A percentile compares a stretch with the other conserved stretches of the same genome.
phyloP scores from a whole-genome alignment of 2,329 filamentous ascomycete genomes.

The Monosporascus sp. region DNA sequence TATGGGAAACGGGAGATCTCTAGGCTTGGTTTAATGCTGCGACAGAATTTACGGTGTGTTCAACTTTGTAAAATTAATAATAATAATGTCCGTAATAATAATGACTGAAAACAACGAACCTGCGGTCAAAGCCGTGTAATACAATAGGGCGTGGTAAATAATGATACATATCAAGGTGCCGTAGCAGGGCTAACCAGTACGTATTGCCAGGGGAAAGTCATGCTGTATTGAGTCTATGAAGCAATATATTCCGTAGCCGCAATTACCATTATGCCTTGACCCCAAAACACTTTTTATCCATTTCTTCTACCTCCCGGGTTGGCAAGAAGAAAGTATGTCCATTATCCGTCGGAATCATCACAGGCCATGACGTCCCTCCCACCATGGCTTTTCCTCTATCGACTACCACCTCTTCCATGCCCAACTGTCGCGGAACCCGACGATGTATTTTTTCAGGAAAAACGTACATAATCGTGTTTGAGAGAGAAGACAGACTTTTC shows the following conservation, averaged over 20 bases:
- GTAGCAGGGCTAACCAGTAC: too few relatives aligned
- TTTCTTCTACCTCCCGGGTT: background rate
- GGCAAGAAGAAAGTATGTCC: too few relatives aligned
- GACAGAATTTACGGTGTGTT: too few relatives aligned
- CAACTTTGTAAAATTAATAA: too few relatives aligned
- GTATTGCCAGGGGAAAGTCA: background rate
- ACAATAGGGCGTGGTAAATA: too few relatives aligned
- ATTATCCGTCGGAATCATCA: slow-evolving; percentile 2
- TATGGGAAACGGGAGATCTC: too few relatives aligned
- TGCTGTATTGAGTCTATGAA: background rate
- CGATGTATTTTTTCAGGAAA: background rate
- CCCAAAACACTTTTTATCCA: background rate
- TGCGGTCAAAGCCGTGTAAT: too few relatives aligned
- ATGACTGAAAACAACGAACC: too few relatives aligned
- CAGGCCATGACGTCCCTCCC: slow-evolving; percentile 56
- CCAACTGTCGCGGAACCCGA: slow-evolving; percentile 44
- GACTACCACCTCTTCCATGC: slow-evolving; percentile 15
- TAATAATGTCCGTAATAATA: too few relatives aligned
- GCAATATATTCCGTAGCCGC: background rate
- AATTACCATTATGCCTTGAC: background rate
- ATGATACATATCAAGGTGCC: background rate
- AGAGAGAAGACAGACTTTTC: slow-evolving; percentile 58
- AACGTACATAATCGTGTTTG: slow-evolving; percentile 17
- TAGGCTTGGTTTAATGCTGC: too few relatives aligned
- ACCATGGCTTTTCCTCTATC: slow-evolving; percentile 38